Evolutionary conservation across 176 grass and related monocot species (phyloP).

Genomic region (Aegilops longissima): DNA sequence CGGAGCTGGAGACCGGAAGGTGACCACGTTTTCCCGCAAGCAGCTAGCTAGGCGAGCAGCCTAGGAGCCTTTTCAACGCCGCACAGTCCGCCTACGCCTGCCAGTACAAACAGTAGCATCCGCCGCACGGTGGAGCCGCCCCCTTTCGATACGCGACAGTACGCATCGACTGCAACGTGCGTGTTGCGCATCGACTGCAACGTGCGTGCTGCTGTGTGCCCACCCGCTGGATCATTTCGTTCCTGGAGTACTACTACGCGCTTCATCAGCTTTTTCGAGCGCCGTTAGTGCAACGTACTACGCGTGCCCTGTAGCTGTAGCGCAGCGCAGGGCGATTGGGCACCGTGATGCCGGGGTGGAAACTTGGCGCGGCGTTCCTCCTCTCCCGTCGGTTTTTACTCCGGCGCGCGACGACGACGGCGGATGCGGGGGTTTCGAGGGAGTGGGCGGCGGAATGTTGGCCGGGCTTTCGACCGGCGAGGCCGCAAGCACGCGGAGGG

Average conservation of each 20-base stretch:
- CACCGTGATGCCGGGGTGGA: neutral
- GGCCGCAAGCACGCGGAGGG: neutral
- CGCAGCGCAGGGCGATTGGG: neutral
- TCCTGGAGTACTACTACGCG: too few relatives aligned
- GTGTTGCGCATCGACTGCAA: neutral
- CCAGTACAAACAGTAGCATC: neutral
- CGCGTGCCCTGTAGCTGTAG: too few relatives aligned
- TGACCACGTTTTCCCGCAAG: neutral
- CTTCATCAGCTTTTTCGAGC: too few relatives aligned
- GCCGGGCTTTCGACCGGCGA: too few relatives aligned
- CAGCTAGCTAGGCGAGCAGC: neutral
- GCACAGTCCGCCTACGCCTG: neutral
- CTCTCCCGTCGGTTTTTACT: neutral
- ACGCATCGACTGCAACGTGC: neutral
- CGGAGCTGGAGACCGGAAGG: neutral
- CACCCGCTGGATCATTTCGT: too few relatives aligned
- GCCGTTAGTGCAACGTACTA: too few relatives aligned
- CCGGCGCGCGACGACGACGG: neutral
- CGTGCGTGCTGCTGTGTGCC: neutral
- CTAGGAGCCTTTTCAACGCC: neutral
- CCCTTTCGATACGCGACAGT: neutral
- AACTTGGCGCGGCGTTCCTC: slow-evolving; percentile 22
- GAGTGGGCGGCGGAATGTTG: too few relatives aligned
- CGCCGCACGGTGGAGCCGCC: neutral
- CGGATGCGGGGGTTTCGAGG: neutral